Evolutionary conservation across 2,329 filamentous ascomycete species (phyloP).

Genomic region (Fusarium humuli): DNA sequence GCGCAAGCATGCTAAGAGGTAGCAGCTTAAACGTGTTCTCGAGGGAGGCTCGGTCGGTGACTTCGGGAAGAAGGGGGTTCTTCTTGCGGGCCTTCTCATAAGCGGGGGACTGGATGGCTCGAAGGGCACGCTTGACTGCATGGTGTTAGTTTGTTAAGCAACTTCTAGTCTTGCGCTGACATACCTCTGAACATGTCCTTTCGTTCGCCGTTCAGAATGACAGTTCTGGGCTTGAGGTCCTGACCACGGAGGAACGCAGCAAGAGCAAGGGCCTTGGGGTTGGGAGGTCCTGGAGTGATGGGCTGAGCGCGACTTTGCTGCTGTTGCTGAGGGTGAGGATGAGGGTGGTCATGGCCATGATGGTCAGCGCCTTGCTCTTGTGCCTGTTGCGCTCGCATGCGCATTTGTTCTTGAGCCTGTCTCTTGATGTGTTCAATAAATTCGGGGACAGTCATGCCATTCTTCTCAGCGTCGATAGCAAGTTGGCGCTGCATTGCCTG

Average conservation of each 20-base stretch:
- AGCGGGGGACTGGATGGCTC: slow-evolving; percentile 86
- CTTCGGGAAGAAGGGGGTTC: slow-evolving; percentile 87
- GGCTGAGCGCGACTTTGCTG: slow-evolving; percentile 67
- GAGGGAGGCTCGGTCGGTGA: slow-evolving; percentile 87
- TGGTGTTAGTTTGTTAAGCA: slow-evolving; percentile 10
- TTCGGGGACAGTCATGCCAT: slow-evolving; percentile 85
- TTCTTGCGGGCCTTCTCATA: slow-evolving; percentile 92
- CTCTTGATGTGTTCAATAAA: slow-evolving; percentile 79
- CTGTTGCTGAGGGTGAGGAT: slow-evolving; percentile 40
- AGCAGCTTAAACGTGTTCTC: slow-evolving; percentile 96
- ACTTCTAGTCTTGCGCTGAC: slow-evolving; percentile 12
- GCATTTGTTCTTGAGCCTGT: slow-evolving; percentile 64
- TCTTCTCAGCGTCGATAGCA: slow-evolving; percentile 82
- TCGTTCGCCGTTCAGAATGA: slow-evolving; percentile 93
- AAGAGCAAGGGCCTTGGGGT: slow-evolving; percentile 87
- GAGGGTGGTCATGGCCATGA: slow-evolving; percentile 43
- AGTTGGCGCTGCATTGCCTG: slow-evolving; percentile 85
- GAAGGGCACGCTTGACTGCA: slow-evolving; percentile 93
- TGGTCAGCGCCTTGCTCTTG: slow-evolving; percentile 55
- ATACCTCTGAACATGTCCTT: slow-evolving; percentile 98
- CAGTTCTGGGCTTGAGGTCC: slow-evolving; percentile 88
- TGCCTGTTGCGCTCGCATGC: slow-evolving; percentile 58
- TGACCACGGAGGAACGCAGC: slow-evolving; percentile 88
- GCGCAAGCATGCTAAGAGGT: slow-evolving; percentile 91
- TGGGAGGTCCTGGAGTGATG: slow-evolving; percentile 82